Evolutionary conservation across 2,329 filamentous ascomycete genomes (phyloP).

Genomic region (Verticillium nonalfalfae): DNA sequence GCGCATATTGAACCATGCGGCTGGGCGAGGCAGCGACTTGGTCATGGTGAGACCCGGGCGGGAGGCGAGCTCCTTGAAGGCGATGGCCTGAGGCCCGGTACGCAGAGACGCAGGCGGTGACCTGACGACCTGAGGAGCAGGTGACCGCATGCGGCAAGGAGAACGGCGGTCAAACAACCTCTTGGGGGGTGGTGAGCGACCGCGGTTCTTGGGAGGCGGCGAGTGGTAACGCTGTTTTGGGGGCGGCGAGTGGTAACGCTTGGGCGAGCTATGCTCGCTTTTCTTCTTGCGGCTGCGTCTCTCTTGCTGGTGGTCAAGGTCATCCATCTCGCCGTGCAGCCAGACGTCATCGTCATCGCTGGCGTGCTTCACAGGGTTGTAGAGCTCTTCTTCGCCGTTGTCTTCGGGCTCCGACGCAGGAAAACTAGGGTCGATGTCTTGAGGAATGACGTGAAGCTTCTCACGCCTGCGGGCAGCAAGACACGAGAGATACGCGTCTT

Average conservation of each 20-base stretch:
- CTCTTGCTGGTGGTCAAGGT: conserved; percentile 53
- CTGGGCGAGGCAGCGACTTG: conserved; percentile 78
- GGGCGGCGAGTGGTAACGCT: conserved; percentile 41
- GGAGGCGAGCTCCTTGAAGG: conserved; percentile 40
- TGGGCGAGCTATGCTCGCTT: conserved; percentile 40
- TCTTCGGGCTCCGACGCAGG: conserved; percentile 90
- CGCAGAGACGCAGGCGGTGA: conserved; percentile 42
- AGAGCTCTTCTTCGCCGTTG: conserved; percentile 68
- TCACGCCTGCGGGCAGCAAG: conserved; percentile 74
- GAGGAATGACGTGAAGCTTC: conserved; percentile 79
- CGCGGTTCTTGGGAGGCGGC: conserved; percentile 32
- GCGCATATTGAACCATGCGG: conserved; percentile 58
- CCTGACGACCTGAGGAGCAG: conserved; percentile 47
- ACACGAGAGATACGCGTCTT: conserved; percentile 85
- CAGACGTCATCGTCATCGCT: conserved; percentile 66
- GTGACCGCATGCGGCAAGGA: conserved; percentile 63
- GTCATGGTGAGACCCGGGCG: conserved; percentile 68
- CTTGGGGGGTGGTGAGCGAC: conserved; percentile 43
- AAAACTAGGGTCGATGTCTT: conserved; percentile 96
- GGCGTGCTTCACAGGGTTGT: conserved; percentile 48
- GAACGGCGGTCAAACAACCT: conserved; percentile 61
- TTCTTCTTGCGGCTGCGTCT: conserved; percentile 41
- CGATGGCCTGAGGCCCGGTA: conserved; percentile 29
- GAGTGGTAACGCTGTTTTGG: conserved; percentile 41
- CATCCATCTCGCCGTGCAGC: conserved; percentile 67